Evolutionary conservation across 1,139 yeast species (phyloP).

Genomic region (Geotrichum histeridarum): DNA sequence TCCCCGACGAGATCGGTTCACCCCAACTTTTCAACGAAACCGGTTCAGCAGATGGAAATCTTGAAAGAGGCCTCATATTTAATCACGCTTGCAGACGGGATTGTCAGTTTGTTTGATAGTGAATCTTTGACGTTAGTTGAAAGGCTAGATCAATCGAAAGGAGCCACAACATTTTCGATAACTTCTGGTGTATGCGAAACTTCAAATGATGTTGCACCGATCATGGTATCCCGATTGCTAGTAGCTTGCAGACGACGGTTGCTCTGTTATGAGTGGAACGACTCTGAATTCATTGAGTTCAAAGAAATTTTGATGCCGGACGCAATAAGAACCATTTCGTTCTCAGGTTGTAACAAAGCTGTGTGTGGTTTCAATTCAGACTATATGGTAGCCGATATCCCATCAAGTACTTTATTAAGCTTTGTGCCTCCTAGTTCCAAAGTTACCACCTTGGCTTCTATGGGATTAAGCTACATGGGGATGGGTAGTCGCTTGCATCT

Average conservation of each 20-base stretch:
- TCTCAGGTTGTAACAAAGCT: conserved; percentile 34
- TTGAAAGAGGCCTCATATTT: conserved; percentile 37
- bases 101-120: conserved; percentile 36
- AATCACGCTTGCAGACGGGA: conserved; percentile 34
- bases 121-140: conserved; percentile 34
- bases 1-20: not conserved
- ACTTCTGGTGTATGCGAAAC: conserved; percentile 25
- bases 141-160: conserved; percentile 36
- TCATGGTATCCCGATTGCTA: conserved; percentile 32
- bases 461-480: conserved; percentile 23
- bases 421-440: conserved; percentile 7
- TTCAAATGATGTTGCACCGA: not conserved
- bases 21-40: conserved; percentile 19
- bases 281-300: conserved; percentile 31
- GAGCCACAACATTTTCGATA: conserved; percentile 34
- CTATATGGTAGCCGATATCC: conserved; percentile 28
- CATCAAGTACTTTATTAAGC: not conserved
- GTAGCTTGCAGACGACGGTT: conserved; percentile 37
- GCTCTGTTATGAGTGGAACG: conserved; percentile 39
- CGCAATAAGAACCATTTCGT: conserved; percentile 36
- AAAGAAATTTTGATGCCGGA: conserved; percentile 38
- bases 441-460: conserved; percentile 21
- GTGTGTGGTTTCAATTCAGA: conserved; percentile 36
- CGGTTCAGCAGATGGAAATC: conserved; percentile 37
- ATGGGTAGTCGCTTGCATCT: conserved; percentile 12